Base-by-base conservation (phyloP, 306 rosid species). In the Sesbania bispinosa region DNA sequence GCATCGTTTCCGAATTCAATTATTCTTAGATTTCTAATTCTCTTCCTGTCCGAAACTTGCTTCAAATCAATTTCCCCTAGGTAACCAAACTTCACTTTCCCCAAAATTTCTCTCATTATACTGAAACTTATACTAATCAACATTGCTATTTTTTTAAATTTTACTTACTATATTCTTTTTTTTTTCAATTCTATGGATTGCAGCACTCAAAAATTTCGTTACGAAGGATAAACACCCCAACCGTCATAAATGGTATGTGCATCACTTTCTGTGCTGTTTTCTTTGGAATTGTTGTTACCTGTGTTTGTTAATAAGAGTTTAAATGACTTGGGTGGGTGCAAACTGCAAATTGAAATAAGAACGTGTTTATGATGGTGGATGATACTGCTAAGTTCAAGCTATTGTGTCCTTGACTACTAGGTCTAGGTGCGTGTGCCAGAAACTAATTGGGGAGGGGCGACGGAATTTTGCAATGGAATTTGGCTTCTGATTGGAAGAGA, bases 171-270 rank as follows among this genome's bases (percentile, higher is more conserved):
- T n/a, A n/a, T 15, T 10, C 24, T 11, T 1, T 24, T 1, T 1
- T 30, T 42, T 9, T 72, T 18, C 68, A 24, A 35, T 54, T 71
- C 23, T 29, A 11, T 63, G 70, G 16, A 79, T 39, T 57, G 50
- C 55, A 39, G 68, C 30, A 30, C n/a, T 30, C 20, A 46, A 21
- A 8, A 55, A 53, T 33, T 43, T 26, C 9, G 1, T 26, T 50
- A 7, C 30, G 2, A 8, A 46, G 21, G 26, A 27, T 50, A 38
- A 48, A 38, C 54, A 26, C 33, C 52, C 4, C 38, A 51, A 79
- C 29, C 70, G 23, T 41, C 21, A 21, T 0, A 32, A 15, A 73
- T 79, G 83, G 83, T 79, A 67, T 5, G 61, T 50, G 35, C n/a
- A 10, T 38, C 55, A 10, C n/a, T 38, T 3, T 60, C 23, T 59